Evolutionary conservation across 2,329 filamentous ascomycete species (phyloP).

Genomic region (Dactylellina haptotyla): DNA sequence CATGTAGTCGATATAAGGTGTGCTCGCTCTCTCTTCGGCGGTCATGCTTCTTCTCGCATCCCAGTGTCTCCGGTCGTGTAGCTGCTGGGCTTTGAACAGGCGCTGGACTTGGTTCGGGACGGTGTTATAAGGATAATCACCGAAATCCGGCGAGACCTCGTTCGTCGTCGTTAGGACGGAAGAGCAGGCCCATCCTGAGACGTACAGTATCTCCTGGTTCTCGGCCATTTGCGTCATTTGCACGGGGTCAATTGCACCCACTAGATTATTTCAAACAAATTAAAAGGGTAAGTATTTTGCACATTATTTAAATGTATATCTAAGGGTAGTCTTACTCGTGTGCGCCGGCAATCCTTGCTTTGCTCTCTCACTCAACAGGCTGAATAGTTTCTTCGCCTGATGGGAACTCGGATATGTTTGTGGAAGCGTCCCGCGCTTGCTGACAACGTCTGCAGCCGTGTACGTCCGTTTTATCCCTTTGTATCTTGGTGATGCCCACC

Average conservation of each 20-base stretch:
- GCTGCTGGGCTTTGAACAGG: slow-evolving; percentile 92
- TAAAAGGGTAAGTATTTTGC: slow-evolving; percentile 23
- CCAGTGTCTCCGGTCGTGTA: slow-evolving; percentile 97
- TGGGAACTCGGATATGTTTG: slow-evolving; percentile 91
- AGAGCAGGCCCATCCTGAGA: slow-evolving; percentile 98
- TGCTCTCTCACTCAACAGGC: slow-evolving; percentile 80
- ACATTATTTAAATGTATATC: not conserved
- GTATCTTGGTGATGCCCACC: slow-evolving; percentile 89
- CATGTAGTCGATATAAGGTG: slow-evolving; percentile 89
- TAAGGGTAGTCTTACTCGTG: slow-evolving; percentile 73
- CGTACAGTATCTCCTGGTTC: slow-evolving; percentile 93
- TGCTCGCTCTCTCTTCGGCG: slow-evolving; percentile 75
- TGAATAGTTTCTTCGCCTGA: slow-evolving; percentile 95
- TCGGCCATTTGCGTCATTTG: slow-evolving; percentile 99
- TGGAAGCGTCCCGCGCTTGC: slow-evolving; percentile 86
- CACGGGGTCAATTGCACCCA: slow-evolving; percentile 98
- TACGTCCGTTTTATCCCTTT: slow-evolving; percentile 92
- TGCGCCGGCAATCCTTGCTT: slow-evolving; percentile 87
- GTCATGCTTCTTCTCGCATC: slow-evolving; percentile 82
- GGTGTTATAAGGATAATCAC: slow-evolving; percentile 98
- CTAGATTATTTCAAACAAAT: slow-evolving; percentile 63
- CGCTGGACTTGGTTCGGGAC: slow-evolving; percentile 98
- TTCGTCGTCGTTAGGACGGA: slow-evolving; percentile 92
- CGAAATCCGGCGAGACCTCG: slow-evolving; percentile 96
- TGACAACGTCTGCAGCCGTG: slow-evolving; percentile 87